These are phyloP conservation scores for Rubia tinctorum DNA, from an alignment of 305 asterid species.

Conservation along the genomic window DNA sequence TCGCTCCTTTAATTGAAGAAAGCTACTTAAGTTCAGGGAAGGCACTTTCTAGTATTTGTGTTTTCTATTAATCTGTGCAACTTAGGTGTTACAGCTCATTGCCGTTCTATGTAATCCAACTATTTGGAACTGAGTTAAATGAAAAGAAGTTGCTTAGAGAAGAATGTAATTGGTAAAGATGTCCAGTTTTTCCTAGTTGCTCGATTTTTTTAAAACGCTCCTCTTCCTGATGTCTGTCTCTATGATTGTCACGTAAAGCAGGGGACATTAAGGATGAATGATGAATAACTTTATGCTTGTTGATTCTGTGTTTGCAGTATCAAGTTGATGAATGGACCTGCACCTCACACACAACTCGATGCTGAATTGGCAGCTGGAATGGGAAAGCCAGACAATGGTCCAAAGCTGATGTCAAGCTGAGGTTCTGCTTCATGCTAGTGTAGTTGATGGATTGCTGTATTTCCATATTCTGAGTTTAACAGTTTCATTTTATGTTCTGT, in stretches of 20 bases:
- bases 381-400: conserved; percentile 97
- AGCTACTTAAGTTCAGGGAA: not conserved
- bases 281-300: not conserved
- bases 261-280: not conserved
- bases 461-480: not conserved
- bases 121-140: too few relatives aligned
- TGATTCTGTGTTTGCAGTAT: conserved; percentile 33
- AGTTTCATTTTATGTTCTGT: not conserved
- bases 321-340: conserved; percentile 74
- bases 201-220: too few relatives aligned
- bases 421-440: conserved; percentile 11
- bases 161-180: too few relatives aligned
- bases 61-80: too few relatives aligned
- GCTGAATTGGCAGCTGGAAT: conserved; percentile 93
- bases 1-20: not conserved
- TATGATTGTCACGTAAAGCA: not conserved
- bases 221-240: too few relatives aligned
- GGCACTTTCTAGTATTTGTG: not conserved
- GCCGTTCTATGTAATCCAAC: too few relatives aligned
- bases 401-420: conserved; percentile 73
- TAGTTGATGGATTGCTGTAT: not conserved
- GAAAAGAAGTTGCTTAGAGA: too few relatives aligned
- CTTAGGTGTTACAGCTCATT: not conserved
- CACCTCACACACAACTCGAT: conserved; percentile 87
- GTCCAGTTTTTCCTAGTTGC: too few relatives aligned